Evolutionary conservation across 306 rosid species (phyloP).

Genomic region (Dicorynia guianensis): DNA sequence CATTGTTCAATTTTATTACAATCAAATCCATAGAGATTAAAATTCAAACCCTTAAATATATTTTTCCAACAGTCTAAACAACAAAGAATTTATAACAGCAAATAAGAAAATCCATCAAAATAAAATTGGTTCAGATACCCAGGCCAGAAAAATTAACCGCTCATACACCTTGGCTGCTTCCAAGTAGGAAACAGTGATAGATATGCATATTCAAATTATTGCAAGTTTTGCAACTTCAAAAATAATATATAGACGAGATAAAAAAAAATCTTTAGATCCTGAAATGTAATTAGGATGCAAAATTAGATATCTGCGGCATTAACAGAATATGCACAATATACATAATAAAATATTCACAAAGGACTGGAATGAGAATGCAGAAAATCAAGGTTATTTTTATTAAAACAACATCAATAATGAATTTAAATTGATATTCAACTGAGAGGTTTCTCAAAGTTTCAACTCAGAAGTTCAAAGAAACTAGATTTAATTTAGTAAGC

Average conservation of each 20-base stretch:
- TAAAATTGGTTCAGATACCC: background rate
- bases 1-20: no score
- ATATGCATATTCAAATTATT: no score
- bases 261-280: constrained; percentile 9
- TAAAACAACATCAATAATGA: background rate
- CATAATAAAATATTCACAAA: background rate
- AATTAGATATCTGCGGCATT: background rate
- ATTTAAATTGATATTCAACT: background rate
- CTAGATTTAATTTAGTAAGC: constrained; percentile 12
- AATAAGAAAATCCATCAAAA: background rate
- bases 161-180: background rate
- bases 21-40: no score
- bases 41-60: no score
- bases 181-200: no score
- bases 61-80: no score
- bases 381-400: background rate
- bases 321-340: constrained; percentile 11
- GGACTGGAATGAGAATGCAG: background rate
- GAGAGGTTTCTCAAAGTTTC: background rate
- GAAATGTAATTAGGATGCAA: background rate
- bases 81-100: no score
- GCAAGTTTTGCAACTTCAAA: no score
- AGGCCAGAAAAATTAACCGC: background rate
- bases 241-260: no score
- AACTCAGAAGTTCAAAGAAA: background rate